Base-by-base conservation (phyloP, 208 protist genomes). In the Wallacemonas collosoma region DNA sequence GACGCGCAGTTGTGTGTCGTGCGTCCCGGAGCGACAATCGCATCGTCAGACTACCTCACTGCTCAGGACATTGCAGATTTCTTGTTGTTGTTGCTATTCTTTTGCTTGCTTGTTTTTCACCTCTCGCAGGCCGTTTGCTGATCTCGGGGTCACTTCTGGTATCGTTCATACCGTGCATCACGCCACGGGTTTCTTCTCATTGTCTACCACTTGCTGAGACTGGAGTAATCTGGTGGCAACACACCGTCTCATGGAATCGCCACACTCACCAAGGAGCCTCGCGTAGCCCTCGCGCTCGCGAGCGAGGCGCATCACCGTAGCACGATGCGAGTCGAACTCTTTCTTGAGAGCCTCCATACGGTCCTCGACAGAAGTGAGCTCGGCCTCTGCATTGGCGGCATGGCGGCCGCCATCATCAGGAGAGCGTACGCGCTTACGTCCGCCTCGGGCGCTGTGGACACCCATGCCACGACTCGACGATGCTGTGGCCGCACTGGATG, bases 211-310 rank as follows among this genome's bases (percentile, higher is more conserved):
- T 35, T 65, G 60, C n/a, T 65, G 60, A 51, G 17, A 65, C 26
- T 65, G 60, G 8, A 65, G 60, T n/a, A 65, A 50, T 35, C 60
- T 6, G n/a, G 60, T 65, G n/a, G 60, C 60, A 11, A 47, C 60
- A 38, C 41, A 65, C 3, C 60, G 60, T 6, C 45, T 68, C 68
- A 82, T 69, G 36, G 81, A 72, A 41, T 48, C 39, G 12, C 76
- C 76, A 47, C 73, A 74, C 43, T 71, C 58, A 35, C 44, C 68
- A 26, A 86, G 57, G 58, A 79, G 72, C 2, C 69, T 62, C 26
- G 76, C 76, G n/a, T 82, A 50, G 41, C 66, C 61, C 50, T 75
- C 71, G n/a, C 76, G 68, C 43, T 86, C 76, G 15, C 71, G 26
- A 12, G 77, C 73, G 6, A 76, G 68, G 38, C 81, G 15, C 26